phyloP scores from a whole-genome alignment of 305 asterid genomes.

The Euphrasia arctica region DNA sequence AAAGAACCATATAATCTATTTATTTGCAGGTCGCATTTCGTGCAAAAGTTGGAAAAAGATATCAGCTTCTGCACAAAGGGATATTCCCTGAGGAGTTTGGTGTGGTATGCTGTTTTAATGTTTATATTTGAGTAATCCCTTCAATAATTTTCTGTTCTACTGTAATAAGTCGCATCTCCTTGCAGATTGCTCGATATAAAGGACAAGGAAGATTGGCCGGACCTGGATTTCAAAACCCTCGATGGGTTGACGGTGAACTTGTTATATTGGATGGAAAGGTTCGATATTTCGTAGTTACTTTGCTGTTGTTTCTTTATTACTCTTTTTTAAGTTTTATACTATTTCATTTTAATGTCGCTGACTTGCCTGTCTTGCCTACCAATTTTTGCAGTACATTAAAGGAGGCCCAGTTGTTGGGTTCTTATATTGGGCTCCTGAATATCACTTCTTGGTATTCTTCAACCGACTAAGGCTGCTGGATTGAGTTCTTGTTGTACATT shows the following conservation, averaged over 20 bases:
- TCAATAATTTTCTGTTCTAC: constrained; percentile 19
- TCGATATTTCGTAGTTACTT: constrained; percentile 21
- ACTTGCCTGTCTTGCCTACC: constrained; percentile 7
- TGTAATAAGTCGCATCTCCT: constrained; percentile 17
- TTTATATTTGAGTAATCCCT: constrained; percentile 6
- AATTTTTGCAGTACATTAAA: constrained; percentile 72
- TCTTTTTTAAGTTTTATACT: constrained; percentile 8
- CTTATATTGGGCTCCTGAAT: constrained; percentile 92
- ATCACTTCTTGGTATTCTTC: constrained; percentile 85
- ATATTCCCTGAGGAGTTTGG: constrained; percentile 97
- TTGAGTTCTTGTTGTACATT: constrained; percentile 40
- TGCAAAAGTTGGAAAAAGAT: constrained; percentile 83
- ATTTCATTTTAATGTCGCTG: constrained; percentile 19
- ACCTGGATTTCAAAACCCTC: constrained; percentile 77
- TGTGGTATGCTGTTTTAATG: constrained; percentile 56
- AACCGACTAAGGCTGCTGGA: constrained; percentile 75
- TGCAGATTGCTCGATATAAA: constrained; percentile 91
- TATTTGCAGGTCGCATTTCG: constrained; percentile 84
- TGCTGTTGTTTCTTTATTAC: constrained; percentile 4
- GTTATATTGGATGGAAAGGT: constrained; percentile 98
- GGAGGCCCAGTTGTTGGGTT: constrained; percentile 97
- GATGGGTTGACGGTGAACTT: constrained; percentile 99
- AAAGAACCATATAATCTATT: background rate
- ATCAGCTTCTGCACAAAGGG: constrained; percentile 96
- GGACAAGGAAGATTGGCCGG: constrained; percentile 97